Evolutionary conservation across 1,284 basidiomycete species (phyloP).

Genomic region (Leccinum variabile): DNA sequence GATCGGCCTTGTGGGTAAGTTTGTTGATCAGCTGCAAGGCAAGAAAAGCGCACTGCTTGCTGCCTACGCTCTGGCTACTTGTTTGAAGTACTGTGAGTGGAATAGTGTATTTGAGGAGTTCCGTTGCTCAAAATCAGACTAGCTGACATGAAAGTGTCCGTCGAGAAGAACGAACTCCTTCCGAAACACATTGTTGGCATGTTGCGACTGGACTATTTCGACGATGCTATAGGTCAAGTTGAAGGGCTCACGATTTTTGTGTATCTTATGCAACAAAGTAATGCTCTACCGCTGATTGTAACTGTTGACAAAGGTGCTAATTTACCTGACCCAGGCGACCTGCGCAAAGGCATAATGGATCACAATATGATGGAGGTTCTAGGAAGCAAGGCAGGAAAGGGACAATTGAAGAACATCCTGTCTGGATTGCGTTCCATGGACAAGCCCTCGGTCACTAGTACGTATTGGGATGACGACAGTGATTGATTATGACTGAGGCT

Average conservation of each 20-base stretch:
- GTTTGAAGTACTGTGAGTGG: conserved; percentile 18
- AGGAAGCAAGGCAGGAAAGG: conserved; percentile 13
- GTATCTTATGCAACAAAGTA: conserved; percentile 17
- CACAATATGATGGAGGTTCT: conserved; percentile 20
- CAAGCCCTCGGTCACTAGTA: conserved; percentile 17
- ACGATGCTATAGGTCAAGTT: conserved; percentile 13
- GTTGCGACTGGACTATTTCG: conserved; percentile 13
- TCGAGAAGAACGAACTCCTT: neutral
- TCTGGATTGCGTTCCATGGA: conserved; percentile 24
- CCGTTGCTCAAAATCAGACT: neutral
- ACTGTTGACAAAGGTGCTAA: conserved; percentile 2
- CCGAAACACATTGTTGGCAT: conserved; percentile 14
- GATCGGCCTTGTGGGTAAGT: neutral
- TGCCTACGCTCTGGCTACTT: conserved; percentile 18
- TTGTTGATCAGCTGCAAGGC: conserved; percentile 17
- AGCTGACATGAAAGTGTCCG: conserved; percentile 23
- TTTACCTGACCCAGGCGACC: neutral
- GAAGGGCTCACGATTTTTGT: conserved; percentile 15
- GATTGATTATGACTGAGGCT: neutral
- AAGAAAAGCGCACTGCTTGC: conserved; percentile 14
- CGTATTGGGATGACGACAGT: neutral
- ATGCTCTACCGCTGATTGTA: neutral
- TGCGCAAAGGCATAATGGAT: conserved; percentile 7
- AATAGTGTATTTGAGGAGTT: neutral
- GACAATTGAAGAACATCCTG: neutral